Evolutionary conservation across 768 basidiomycete species (phyloP).

Genomic region (Clathrus columnatus): DNA sequence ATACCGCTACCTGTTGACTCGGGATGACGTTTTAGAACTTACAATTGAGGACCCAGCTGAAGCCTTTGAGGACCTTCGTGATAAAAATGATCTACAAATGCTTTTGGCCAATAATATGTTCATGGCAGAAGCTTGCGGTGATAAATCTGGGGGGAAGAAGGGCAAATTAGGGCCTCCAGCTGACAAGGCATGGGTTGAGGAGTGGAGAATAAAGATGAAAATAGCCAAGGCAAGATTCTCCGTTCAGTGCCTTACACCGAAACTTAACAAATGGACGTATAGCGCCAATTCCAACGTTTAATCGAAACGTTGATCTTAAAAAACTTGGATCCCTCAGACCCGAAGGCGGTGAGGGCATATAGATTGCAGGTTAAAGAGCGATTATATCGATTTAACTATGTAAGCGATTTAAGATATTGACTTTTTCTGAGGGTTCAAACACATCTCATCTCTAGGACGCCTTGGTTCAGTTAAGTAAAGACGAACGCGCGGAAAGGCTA

Average conservation of each 20-base stretch:
- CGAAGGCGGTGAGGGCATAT: conserved; percentile 50
- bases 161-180: conserved; percentile 73
- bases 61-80: conserved; percentile 92
- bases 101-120: conserved; percentile 57
- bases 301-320: conserved; percentile 84
- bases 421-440: background rate
- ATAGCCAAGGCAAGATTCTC: conserved; percentile 64
- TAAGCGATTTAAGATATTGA: conserved; percentile 21
- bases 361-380: conserved; percentile 92
- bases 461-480: conserved; percentile 77
- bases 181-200: conserved; percentile 69
- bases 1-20: conserved; percentile 63
- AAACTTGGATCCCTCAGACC: conserved; percentile 56
- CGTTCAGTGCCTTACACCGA: background rate
- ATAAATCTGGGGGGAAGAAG: conserved; percentile 26
- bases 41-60: conserved; percentile 98
- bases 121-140: conserved; percentile 61
- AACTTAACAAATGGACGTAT: conserved; percentile 3
- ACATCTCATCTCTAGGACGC: conserved; percentile 49
- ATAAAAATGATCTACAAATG: conserved; percentile 82
- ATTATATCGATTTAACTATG: conserved; percentile 90
- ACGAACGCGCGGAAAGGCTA: conserved; percentile 80
- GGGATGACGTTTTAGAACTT: conserved; percentile 72
- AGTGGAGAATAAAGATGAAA: conserved; percentile 76
- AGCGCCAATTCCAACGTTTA: conserved; percentile 92